phyloP scores from a whole-genome alignment of 257 asterid genomes.

The Lantana camara region DNA sequence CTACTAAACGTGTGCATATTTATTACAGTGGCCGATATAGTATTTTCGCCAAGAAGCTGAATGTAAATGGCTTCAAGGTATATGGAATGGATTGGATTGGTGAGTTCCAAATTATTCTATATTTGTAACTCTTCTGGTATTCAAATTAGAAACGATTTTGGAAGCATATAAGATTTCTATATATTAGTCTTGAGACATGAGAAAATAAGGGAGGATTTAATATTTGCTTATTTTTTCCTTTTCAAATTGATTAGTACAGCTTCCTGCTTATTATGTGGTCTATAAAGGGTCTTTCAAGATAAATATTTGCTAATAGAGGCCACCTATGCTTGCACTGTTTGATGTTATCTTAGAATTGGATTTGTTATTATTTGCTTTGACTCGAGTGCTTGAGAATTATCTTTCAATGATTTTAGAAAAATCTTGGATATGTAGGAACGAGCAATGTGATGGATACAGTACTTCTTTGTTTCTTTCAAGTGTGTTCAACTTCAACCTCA shows the following conservation, averaged over 20 bases:
- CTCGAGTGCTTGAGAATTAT: background rate
- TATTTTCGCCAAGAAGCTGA: slow-evolving; percentile 77
- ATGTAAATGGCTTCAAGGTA: slow-evolving; percentile 85
- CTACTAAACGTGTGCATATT: background rate
- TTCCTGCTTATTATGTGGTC: background rate
- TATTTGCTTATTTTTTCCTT: background rate
- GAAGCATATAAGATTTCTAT: background rate
- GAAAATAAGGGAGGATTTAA: background rate
- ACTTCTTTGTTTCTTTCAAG: no score
- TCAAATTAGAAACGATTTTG: slow-evolving; percentile 1
- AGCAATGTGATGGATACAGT: no score
- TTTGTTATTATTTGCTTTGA: background rate
- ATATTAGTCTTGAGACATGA: slow-evolving; percentile 9
- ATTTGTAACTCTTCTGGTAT: slow-evolving; percentile 4
- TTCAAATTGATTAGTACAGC: slow-evolving; percentile 11
- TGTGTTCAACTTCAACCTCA: no score
- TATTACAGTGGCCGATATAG: slow-evolving; percentile 73
- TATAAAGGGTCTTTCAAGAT: background rate
- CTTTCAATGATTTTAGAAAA: background rate
- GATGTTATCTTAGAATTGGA: background rate
- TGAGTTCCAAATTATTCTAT: slow-evolving; percentile 42
- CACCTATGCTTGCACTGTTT: background rate
- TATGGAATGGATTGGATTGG: slow-evolving; percentile 99
- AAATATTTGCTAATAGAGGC: background rate
- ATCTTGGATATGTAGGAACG: background rate